Conservation (phyloP, 2,329 filamentous ascomycete species). For the Aspergillus versicolor region DNA sequence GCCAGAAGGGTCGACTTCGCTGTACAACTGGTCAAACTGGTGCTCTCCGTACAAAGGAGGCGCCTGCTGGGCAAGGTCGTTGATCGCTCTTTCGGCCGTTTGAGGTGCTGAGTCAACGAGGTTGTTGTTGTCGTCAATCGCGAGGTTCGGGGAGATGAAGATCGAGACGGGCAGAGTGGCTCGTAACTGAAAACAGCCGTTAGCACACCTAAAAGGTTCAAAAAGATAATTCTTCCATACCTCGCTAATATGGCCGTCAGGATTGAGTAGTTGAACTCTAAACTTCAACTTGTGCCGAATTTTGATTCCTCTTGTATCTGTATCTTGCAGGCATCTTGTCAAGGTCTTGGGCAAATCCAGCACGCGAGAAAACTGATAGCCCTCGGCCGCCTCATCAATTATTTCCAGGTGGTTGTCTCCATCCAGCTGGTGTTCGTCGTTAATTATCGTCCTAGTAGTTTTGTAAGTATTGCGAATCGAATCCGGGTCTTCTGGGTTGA, state of each 20-base stretch:
- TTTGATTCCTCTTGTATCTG: constrained; percentile 85
- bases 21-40: constrained; percentile 84
- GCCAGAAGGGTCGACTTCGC: constrained; percentile 77
- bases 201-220: constrained; percentile 2
- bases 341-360: constrained; percentile 77
- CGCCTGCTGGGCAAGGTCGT: constrained; percentile 64
- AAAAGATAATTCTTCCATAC: constrained; percentile 44
- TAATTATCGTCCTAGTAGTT: constrained; percentile 62
- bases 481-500: constrained; percentile 48
- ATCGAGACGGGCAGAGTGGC: constrained; percentile 88
- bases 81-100: constrained; percentile 49
- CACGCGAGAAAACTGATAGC: constrained; percentile 59
- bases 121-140: constrained; percentile 82
- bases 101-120: constrained; percentile 63
- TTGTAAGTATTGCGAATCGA: constrained; percentile 53
- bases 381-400: constrained; percentile 60
- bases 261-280: constrained; percentile 87
- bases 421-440: constrained; percentile 69
- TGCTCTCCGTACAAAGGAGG: constrained; percentile 94
- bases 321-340: constrained; percentile 81
- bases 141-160: constrained; percentile 92
- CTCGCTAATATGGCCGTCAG: constrained; percentile 92
- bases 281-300: constrained; percentile 90
- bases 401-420: constrained; percentile 59
- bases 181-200: constrained; percentile 58